These are phyloP conservation scores for Pisolithus tinctorius DNA, from an alignment of 768 basidiomycete species.

Conservation along the genomic window DNA sequence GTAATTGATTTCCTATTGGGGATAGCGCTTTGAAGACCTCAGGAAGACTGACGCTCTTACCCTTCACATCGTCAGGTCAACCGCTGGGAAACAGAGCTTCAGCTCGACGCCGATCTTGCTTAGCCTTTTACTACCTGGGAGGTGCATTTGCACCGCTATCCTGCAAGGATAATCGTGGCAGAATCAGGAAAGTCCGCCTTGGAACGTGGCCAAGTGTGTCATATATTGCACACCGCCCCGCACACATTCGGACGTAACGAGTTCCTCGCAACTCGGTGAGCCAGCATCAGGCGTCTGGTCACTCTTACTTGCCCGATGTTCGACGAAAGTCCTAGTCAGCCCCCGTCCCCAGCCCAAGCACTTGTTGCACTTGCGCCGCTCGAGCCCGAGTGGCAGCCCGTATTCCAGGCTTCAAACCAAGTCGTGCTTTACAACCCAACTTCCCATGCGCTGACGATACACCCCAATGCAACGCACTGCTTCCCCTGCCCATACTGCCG, in stretches of 20 bases:
- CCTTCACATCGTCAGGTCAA: neutral
- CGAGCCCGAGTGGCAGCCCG: slow-evolving; percentile 60
- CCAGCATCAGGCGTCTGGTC: neutral
- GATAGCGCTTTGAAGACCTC: neutral
- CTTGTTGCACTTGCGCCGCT: slow-evolving; percentile 19
- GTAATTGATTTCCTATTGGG: slow-evolving; percentile 1
- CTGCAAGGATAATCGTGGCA: neutral
- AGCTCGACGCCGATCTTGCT: too few species aligned
- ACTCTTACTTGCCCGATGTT: slow-evolving; percentile 13
- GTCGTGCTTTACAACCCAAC: slow-evolving; percentile 84
- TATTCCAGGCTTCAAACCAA: slow-evolving; percentile 78
- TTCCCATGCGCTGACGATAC: slow-evolving; percentile 75
- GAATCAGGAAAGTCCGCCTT: too few species aligned
- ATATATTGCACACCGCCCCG: neutral
- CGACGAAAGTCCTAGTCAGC: slow-evolving; percentile 20
- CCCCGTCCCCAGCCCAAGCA: slow-evolving; percentile 27
- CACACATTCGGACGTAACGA: slow-evolving; percentile 2
- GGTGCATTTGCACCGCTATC: neutral
- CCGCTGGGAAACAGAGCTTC: too few species aligned
- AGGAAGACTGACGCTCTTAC: neutral
- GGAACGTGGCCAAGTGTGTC: too few species aligned
- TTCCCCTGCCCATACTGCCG: slow-evolving; percentile 71
- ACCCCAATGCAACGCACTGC: slow-evolving; percentile 23
- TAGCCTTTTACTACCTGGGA: neutral
- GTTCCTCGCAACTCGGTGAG: too few species aligned